Evolutionary conservation across 208 protist species (phyloP).

Genomic region (Lotmaria passim): DNA sequence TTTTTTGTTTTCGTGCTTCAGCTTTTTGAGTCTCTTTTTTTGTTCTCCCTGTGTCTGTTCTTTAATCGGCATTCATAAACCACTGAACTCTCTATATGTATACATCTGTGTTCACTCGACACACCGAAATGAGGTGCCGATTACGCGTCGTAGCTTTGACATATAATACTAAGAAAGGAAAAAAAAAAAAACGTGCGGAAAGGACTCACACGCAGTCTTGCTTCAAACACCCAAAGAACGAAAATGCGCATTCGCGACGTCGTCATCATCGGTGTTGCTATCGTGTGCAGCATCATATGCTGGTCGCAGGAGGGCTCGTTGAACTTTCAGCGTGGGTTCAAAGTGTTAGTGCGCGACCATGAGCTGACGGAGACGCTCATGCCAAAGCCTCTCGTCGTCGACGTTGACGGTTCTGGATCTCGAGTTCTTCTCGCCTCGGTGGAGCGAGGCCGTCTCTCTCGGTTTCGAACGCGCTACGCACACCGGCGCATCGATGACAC

Average conservation of each 20-base stretch:
- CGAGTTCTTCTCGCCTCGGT: slow-evolving; percentile 58
- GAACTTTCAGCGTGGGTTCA: slow-evolving; percentile 66
- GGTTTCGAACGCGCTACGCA: slow-evolving; percentile 54
- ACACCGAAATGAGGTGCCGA: too few relatives aligned
- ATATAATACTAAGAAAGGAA: too few relatives aligned
- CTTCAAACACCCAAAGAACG: neutral
- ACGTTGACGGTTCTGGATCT: slow-evolving; percentile 51
- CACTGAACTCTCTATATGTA: too few relatives aligned
- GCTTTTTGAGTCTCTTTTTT: too few relatives aligned
- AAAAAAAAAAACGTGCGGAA: slow-evolving; percentile 23
- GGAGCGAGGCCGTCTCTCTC: slow-evolving; percentile 34
- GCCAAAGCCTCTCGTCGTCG: slow-evolving; percentile 72
- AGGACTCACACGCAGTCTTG: neutral
- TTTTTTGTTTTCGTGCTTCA: too few relatives aligned
- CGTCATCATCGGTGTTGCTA: slow-evolving; percentile 66
- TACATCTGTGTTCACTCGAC: too few relatives aligned
- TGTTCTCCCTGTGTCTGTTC: too few relatives aligned
- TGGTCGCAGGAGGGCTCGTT: slow-evolving; percentile 85
- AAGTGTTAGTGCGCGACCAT: slow-evolving; percentile 48
- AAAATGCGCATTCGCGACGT: slow-evolving; percentile 86
- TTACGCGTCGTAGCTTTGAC: too few relatives aligned
- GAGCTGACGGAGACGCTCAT: slow-evolving; percentile 46
- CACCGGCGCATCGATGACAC: slow-evolving; percentile 53
- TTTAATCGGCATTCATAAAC: too few relatives aligned
- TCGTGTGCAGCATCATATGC: slow-evolving; percentile 77